Evolutionary conservation across 768 basidiomycete species (phyloP), one percentile per base, ranked within the genome.

Genomic region (Arthromyces matolae): DNA sequence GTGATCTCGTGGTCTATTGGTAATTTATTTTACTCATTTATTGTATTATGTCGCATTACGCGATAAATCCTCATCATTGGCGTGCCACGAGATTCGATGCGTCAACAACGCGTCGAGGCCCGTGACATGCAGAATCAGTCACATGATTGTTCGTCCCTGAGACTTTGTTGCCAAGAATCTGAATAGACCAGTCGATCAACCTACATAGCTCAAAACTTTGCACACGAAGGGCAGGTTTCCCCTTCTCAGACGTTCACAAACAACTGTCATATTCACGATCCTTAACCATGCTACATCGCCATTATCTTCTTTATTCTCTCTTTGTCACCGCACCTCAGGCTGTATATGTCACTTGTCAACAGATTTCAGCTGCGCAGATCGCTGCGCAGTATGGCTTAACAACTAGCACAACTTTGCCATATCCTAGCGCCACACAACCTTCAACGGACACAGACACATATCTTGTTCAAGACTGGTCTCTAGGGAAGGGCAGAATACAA

Each of bases 371-470:
- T 1, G 63, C 64, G 34, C 59, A 64, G 10, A 58, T 83, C 29
- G 81, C 82, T 23, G 64, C 75, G 1, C 71, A 67, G 50, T 84
- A 75, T 60, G 69, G 70, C 9, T 73, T 86, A 41, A 67, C 79
- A 10, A 79, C 81, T 2, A 81, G 79, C 60, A 87, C 85, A 3
- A 60, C 68, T 4, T 63, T 88, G 13, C 77, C 84, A 4, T 89
- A 84, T 58, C 86, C 87, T 19, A 72, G 79, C 4, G 71, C 79
- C 4, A 84, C 83, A 0, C 75, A 76, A 48, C 59, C 71, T n/a
- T 67, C 75, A 29, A 56, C 60, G 23, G 74, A 81, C 43, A 64
- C 86, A 1, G 71, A 77, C 51, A 62, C 67, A 0, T 72, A 80
- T 52, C 63, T 88, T 8, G 65, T 71, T 18, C 72, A 75, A 8